Percentiles rank a stretch among this genome's conserved stretches.
These are phyloP conservation scores for Cyclocybe cylindracea DNA, from an alignment of 768 basidiomycete genomes.

Conservation along the genomic window DNA sequence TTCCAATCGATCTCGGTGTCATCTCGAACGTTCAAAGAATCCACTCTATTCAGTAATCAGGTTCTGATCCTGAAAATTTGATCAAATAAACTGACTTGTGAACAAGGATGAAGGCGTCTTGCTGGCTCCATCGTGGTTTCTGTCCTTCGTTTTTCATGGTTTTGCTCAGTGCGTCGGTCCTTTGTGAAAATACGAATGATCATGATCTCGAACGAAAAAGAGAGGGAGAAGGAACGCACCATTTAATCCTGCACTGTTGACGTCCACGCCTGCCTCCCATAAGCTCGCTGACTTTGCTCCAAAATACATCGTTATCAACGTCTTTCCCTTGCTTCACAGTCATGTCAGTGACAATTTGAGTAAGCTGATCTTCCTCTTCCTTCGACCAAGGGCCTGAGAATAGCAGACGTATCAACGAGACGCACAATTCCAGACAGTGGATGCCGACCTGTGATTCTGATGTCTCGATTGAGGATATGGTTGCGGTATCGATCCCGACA, in stretches of 20 bases:
- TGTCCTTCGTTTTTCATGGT: constrained; percentile 71
- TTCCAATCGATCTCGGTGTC: constrained; percentile 90
- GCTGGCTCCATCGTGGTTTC: constrained; percentile 71
- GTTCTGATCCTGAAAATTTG: neutral
- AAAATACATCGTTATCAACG: constrained; percentile 79
- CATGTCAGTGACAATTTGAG: constrained; percentile 73
- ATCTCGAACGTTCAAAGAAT: constrained; percentile 71
- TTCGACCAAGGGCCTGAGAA: constrained; percentile 67
- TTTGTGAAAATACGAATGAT: constrained; percentile 23
- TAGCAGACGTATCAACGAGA: neutral
- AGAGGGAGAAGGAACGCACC: constrained; percentile 40
- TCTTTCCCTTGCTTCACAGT: constrained; percentile 72
- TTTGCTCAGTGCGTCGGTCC: constrained; percentile 78
- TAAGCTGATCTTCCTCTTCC: constrained; percentile 77
- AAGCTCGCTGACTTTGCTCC: constrained; percentile 72
- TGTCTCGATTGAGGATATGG: constrained; percentile 69
- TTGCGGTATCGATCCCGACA: constrained; percentile 88
- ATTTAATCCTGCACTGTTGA: constrained; percentile 88
- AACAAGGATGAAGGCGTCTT: constrained; percentile 79
- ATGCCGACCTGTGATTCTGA: constrained; percentile 55
- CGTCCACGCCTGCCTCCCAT: constrained; percentile 79
- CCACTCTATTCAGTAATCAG: constrained; percentile 48
- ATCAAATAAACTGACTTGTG: constrained; percentile 61
- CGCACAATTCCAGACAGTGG: neutral
- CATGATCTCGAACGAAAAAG: neutral